phyloP scores from a whole-genome alignment of 1,284 basidiomycete species.

The Ceratobasidium sp. region DNA sequence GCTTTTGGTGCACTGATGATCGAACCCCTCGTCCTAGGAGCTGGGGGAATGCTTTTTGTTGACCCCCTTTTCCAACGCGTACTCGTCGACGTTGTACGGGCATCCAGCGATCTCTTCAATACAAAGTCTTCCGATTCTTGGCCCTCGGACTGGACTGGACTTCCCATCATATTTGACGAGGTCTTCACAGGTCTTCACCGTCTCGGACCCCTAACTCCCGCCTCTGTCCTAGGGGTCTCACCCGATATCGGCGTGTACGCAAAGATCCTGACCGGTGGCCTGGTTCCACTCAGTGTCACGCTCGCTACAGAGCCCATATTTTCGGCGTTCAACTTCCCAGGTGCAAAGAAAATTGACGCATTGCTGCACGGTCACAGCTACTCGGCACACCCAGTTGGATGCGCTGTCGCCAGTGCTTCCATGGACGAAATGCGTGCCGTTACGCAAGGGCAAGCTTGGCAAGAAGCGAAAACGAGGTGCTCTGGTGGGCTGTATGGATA shows the following conservation, averaged over 20 bases:
- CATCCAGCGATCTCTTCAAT: conserved; percentile 61
- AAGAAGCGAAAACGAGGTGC: conserved; percentile 65
- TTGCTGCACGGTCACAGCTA: conserved; percentile 96
- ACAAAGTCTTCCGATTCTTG: background rate
- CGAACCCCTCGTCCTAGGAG: conserved; percentile 95
- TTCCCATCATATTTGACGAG: conserved; percentile 97
- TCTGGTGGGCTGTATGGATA: conserved; percentile 51
- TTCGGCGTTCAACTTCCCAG: conserved; percentile 72
- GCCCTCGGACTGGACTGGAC: conserved; percentile 69
- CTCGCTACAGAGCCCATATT: conserved; percentile 87
- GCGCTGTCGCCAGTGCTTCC: conserved; percentile 89
- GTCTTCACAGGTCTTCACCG: conserved; percentile 95
- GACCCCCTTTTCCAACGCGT: conserved; percentile 96
- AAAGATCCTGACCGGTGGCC: conserved; percentile 94
- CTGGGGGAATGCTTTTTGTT: conserved; percentile 97
- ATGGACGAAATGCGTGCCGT: conserved; percentile 74
- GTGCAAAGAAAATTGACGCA: conserved; percentile 84
- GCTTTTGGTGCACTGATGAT: conserved; percentile 81
- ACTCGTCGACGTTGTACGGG: conserved; percentile 85
- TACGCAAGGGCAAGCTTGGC: conserved; percentile 67
- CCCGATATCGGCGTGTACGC: conserved; percentile 94
- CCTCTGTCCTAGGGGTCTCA: conserved; percentile 73
- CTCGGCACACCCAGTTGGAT: conserved; percentile 92
- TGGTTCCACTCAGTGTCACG: conserved; percentile 89
- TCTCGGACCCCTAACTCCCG: conserved; percentile 79